Conservation (phyloP, 116 monocot species). For the Iris pallida region DNA sequence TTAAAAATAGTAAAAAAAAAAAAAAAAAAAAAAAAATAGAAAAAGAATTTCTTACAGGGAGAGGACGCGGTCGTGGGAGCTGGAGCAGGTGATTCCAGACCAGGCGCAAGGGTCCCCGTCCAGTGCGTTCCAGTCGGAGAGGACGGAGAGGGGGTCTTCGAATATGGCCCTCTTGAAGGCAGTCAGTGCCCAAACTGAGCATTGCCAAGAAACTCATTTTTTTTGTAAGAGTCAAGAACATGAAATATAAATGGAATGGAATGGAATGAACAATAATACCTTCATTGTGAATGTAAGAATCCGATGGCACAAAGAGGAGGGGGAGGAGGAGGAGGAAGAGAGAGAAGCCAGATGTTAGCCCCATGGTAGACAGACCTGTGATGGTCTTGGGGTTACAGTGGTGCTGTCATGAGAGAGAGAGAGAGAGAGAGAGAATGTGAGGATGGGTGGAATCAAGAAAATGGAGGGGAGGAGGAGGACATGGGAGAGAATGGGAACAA, state of each 20-base stretch:
- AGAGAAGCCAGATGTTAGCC: too few species aligned
- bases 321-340: not conserved
- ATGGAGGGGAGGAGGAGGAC: too few species aligned
- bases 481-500: too few species aligned
- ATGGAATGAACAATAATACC: slow-evolving; percentile 18
- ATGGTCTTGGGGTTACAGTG: not conserved
- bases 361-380: not conserved
- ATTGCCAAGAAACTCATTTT: not conserved
- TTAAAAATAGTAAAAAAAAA: not conserved
- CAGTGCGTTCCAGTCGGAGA: slow-evolving; percentile 59
- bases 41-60: slow-evolving; percentile 54
- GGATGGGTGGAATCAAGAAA: not conserved
- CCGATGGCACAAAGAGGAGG: slow-evolving; percentile 13
- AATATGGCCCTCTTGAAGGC: slow-evolving; percentile 63
- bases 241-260: not conserved
- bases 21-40: not conserved
- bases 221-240: not conserved
- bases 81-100: slow-evolving; percentile 69
- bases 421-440: not conserved
- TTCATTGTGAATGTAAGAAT: slow-evolving; percentile 23
- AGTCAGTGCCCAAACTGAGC: slow-evolving; percentile 56
- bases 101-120: slow-evolving; percentile 64
- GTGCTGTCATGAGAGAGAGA: not conserved
- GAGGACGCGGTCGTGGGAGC: slow-evolving; percentile 37
- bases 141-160: slow-evolving; percentile 64